phyloP scores from a whole-genome alignment of 331 rosid genomes.

The Quercus lobata region DNA sequence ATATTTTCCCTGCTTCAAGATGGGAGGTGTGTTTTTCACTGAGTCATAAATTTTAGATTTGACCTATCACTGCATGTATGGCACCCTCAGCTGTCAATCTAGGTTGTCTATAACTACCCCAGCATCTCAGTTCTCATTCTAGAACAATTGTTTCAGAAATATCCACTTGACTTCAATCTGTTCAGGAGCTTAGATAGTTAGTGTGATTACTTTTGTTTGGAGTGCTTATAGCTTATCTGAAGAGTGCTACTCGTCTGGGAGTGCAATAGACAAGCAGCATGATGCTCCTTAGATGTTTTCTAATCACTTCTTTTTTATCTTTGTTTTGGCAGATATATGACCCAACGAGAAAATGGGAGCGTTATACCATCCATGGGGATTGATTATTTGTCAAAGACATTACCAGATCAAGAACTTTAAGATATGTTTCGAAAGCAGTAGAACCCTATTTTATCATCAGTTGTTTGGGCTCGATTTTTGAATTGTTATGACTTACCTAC shows the following conservation, averaged over 20 bases:
- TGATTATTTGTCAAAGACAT: constrained; percentile 28
- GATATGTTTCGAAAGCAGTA: neutral
- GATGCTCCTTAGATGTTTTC: neutral
- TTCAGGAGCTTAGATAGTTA: too few relatives aligned
- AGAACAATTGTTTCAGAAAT: too few relatives aligned
- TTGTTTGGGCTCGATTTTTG: neutral
- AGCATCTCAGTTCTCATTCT: neutral
- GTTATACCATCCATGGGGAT: constrained; percentile 92
- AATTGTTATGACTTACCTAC: neutral
- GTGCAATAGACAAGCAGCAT: neutral
- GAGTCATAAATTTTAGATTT: neutral
- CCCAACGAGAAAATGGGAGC: constrained; percentile 92
- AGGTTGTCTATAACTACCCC: neutral
- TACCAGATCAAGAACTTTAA: neutral
- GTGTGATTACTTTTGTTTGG: too few relatives aligned
- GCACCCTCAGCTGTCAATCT: neutral
- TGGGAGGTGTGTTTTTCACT: constrained; percentile 69
- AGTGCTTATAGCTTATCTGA: too few relatives aligned
- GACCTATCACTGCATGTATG: neutral
- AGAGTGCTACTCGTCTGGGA: neutral
- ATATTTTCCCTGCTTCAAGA: constrained; percentile 96
- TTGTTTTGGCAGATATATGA: constrained; percentile 70
- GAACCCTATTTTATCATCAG: neutral
- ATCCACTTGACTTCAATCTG: too few relatives aligned
- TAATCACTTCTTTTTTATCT: neutral